phyloP scores from a whole-genome alignment of 2,329 filamentous ascomycete genomes.

The Sphaerulina populicola region DNA sequence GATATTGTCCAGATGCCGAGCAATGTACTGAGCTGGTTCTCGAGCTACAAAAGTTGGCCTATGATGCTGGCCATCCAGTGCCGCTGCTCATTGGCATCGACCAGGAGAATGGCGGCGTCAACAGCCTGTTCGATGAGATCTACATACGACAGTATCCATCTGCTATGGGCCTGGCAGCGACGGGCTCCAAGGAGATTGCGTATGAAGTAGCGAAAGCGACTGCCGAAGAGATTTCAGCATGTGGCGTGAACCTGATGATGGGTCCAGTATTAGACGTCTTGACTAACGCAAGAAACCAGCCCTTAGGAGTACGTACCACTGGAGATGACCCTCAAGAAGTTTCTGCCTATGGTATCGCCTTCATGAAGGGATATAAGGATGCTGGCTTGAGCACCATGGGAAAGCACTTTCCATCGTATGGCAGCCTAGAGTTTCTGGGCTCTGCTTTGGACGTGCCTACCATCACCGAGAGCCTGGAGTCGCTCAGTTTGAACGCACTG shows the following conservation, averaged over 20 bases:
- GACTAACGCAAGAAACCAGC: conserved; percentile 85
- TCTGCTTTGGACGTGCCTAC: conserved; percentile 88
- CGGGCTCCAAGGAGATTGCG: conserved; percentile 73
- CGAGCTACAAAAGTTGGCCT: conserved; percentile 85
- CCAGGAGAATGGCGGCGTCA: conserved; percentile 96
- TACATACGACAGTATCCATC: conserved; percentile 95
- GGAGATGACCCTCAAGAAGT: conserved; percentile 94
- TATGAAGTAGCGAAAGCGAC: conserved; percentile 90
- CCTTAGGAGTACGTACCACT: conserved; percentile 77
- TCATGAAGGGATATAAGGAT: conserved; percentile 86
- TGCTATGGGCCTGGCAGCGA: conserved; percentile 93
- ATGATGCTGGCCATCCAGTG: conserved; percentile 78
- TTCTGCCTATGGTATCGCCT: conserved; percentile 82
- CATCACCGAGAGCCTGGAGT: conserved; percentile 88
- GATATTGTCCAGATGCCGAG: conserved; percentile 62
- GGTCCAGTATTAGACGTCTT: conserved; percentile 89
- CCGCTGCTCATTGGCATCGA: conserved; percentile 86
- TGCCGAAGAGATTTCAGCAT: conserved; percentile 81
- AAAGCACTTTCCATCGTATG: conserved; percentile 95
- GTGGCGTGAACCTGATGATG: conserved; percentile 92
- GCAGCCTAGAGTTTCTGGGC: conserved; percentile 85
- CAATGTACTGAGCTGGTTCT: conserved; percentile 81
- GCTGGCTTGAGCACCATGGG: conserved; percentile 82
- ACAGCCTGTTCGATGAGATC: conserved; percentile 90
- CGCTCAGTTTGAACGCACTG: conserved; percentile 81